These are phyloP conservation scores for Coemansia sp. DNA, from an alignment of 192 early-diverging fungal species.

Conservation along the genomic window DNA sequence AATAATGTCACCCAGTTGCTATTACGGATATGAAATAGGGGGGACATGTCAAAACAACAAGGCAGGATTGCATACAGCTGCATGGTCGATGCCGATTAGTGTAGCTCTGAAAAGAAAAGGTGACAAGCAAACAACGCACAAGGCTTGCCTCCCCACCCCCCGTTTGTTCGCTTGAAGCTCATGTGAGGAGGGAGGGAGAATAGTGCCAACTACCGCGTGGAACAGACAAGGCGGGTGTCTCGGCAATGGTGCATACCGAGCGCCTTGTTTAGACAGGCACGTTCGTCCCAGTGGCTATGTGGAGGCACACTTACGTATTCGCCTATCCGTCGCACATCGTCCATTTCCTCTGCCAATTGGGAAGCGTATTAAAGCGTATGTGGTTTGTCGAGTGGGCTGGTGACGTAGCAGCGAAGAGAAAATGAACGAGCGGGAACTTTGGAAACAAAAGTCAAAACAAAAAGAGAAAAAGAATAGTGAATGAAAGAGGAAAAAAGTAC, in stretches of 20 bases:
- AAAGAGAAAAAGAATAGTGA: background rate
- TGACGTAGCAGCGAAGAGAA: background rate
- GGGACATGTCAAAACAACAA: too few species aligned
- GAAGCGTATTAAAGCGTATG: background rate
- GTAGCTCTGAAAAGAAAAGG: background rate
- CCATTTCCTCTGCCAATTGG: conserved; percentile 18
- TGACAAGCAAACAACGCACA: background rate
- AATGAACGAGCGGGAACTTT: too few species aligned
- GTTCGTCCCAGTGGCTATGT: background rate
- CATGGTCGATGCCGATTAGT: conserved; percentile 4
- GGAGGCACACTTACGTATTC: conserved; percentile 40
- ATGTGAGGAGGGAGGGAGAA: background rate
- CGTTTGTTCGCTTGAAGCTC: background rate
- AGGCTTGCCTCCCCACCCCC: background rate
- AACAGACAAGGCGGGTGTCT: background rate
- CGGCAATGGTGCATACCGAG: background rate
- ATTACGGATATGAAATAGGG: conserved; percentile 2
- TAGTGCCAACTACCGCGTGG: background rate
- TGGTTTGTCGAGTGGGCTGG: background rate
- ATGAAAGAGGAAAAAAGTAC: too few species aligned
- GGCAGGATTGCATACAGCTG: background rate
- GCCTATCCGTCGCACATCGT: conserved; percentile 47
- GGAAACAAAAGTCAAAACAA: background rate
- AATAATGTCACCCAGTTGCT: conserved; percentile 69
- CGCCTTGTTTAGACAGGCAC: background rate